Conservation (phyloP, 108 stramenopile species). For the Cyclotella kingstonii region DNA sequence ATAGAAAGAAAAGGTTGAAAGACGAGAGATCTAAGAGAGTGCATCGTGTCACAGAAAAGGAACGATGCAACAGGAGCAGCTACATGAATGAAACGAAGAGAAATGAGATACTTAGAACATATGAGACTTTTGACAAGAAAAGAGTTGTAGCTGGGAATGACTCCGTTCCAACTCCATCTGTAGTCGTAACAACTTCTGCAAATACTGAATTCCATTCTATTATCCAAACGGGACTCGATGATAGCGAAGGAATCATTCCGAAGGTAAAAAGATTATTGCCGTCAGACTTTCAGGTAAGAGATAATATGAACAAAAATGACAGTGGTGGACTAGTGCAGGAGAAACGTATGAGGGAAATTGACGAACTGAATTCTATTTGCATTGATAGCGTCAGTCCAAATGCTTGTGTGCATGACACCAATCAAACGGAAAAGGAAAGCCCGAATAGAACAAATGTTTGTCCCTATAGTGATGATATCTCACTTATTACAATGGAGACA, state of each 20-base stretch:
- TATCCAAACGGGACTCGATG: neutral
- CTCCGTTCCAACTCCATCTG: constrained; percentile 1
- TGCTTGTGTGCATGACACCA: too few species aligned
- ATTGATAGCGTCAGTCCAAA: too few species aligned
- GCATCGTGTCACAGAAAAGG: too few species aligned
- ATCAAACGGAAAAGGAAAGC: too few species aligned
- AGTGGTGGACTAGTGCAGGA: too few species aligned
- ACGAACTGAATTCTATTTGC: too few species aligned
- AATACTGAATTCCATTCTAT: constrained; percentile 11
- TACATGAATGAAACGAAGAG: neutral
- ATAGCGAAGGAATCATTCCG: constrained; percentile 6
- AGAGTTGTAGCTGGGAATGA: too few species aligned
- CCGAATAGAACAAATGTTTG: too few species aligned
- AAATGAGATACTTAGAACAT: too few species aligned
- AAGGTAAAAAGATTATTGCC: neutral
- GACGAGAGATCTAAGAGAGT: neutral
- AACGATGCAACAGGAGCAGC: neutral
- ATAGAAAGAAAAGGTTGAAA: constrained; percentile 13
- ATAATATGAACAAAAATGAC: too few species aligned
- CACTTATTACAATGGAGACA: constrained; percentile 47
- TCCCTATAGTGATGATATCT: constrained; percentile 44
- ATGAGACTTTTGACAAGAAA: neutral
- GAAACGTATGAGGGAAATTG: too few species aligned
- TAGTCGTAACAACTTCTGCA: constrained; percentile 4
- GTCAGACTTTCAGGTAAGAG: neutral